A percentile compares a stretch with the other conserved stretches of the same genome.
Evolutionary conservation across 2,329 filamentous ascomycete genomes (phyloP).

Genomic region (Curvularia eragrostidis): DNA sequence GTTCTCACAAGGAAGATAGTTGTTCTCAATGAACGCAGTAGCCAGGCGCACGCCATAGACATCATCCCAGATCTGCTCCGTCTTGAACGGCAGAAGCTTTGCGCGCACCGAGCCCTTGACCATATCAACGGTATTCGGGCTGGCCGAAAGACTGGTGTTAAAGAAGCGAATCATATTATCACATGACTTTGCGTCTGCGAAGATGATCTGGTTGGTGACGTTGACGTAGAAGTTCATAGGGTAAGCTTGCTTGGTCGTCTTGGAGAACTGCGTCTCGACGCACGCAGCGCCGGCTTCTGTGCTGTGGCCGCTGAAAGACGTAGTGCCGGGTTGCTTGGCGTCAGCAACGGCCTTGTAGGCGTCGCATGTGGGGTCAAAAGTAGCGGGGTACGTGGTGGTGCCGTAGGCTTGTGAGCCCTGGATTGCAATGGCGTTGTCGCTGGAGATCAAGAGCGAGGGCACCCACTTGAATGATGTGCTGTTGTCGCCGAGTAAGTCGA

Average conservation of each 20-base stretch:
- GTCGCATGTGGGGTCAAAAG: constrained; percentile 58
- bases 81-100: constrained; percentile 38
- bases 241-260: constrained; percentile 35
- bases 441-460: constrained; percentile 57
- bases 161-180: constrained; percentile 56
- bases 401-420: constrained; percentile 58
- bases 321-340: constrained; percentile 31
- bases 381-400: constrained; percentile 51
- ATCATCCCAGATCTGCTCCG: constrained; percentile 37
- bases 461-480: constrained; percentile 61
- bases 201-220: constrained; percentile 62
- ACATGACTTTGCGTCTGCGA: constrained; percentile 52
- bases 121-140: constrained; percentile 38
- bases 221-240: constrained; percentile 57
- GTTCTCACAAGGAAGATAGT: constrained; percentile 43
- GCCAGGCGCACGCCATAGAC: constrained; percentile 48
- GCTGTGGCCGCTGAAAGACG: constrained; percentile 31
- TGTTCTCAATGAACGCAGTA: constrained; percentile 52
- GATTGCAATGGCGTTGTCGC: constrained; percentile 53
- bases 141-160: constrained; percentile 54
- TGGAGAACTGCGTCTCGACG: constrained; percentile 27
- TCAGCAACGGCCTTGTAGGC: constrained; percentile 52
- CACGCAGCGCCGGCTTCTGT: constrained; percentile 26
- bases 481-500: constrained; percentile 61
- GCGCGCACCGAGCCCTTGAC: constrained; percentile 46